These are phyloP conservation scores for Cocos nucifera DNA, from an alignment of 176 grass and related monocot species.

Conservation along the genomic window DNA sequence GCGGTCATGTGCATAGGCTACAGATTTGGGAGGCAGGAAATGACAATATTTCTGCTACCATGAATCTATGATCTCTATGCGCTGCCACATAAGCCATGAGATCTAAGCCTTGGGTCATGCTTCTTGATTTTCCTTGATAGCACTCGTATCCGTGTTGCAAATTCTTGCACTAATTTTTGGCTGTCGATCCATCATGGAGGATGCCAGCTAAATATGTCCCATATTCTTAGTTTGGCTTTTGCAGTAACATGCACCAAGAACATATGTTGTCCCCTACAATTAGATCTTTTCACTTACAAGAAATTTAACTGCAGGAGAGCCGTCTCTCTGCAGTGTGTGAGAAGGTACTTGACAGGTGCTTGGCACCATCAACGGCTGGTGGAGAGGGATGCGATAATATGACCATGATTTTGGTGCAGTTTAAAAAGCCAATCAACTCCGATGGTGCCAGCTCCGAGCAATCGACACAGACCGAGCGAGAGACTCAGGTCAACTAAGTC, in stretches of 20 bases:
- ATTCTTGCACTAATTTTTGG: too few species aligned
- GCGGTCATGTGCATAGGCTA: not conserved
- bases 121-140: too few species aligned
- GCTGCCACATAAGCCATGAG: too few species aligned
- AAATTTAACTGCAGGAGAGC: slow-evolving; percentile 52
- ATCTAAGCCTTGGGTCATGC: too few species aligned
- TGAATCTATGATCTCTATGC: too few species aligned
- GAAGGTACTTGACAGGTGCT: slow-evolving; percentile 75
- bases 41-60: not conserved
- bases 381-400: slow-evolving; percentile 95
- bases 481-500: too few species aligned
- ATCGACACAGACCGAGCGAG: too few species aligned
- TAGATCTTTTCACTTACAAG: not conserved
- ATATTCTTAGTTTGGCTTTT: not conserved
- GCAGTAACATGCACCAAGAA: not conserved
- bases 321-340: slow-evolving; percentile 66
- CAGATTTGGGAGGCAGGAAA: not conserved
- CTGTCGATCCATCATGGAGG: too few species aligned
- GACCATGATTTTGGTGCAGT: slow-evolving; percentile 90
- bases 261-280: not conserved
- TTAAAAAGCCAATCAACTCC: slow-evolving; percentile 40
- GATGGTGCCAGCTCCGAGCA: not conserved
- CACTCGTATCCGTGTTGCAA: too few species aligned
- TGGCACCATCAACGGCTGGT: slow-evolving; percentile 67
- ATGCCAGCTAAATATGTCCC: too few species aligned